phyloP scores from a whole-genome alignment of 1,139 yeast genomes.

The Taiozyma sp. region DNA sequence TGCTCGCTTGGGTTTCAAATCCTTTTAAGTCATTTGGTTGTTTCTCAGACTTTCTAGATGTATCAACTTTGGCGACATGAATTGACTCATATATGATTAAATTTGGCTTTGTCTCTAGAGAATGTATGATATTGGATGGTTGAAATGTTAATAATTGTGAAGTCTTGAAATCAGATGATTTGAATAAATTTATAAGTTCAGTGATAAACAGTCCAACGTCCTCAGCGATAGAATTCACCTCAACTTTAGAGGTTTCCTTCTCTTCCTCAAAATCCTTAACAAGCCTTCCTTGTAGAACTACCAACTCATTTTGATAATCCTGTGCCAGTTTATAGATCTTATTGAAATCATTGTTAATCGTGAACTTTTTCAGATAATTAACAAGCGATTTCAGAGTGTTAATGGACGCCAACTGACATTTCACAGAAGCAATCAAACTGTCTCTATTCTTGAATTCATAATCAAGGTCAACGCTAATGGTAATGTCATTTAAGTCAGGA shows the following conservation, averaged over 20 bases:
- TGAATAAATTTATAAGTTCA: neutral
- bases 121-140: neutral
- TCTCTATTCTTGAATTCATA: neutral
- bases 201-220: neutral
- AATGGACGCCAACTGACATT: neutral
- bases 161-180: neutral
- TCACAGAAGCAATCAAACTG: neutral
- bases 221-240: neutral
- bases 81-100: neutral
- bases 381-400: neutral
- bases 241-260: neutral
- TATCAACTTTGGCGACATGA: neutral
- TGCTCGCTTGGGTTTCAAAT: neutral
- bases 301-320: neutral
- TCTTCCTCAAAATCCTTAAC: neutral
- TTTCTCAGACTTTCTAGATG: neutral
- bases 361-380: neutral
- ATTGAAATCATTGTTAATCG: neutral
- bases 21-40: neutral
- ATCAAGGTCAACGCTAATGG: neutral
- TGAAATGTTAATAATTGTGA: neutral
- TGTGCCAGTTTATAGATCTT: neutral
- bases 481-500: slow-evolving; percentile 1
- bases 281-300: neutral
- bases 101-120: neutral